phyloP scores from a whole-genome alignment of 768 basidiomycete species.

The Boletus rubescentipes region DNA sequence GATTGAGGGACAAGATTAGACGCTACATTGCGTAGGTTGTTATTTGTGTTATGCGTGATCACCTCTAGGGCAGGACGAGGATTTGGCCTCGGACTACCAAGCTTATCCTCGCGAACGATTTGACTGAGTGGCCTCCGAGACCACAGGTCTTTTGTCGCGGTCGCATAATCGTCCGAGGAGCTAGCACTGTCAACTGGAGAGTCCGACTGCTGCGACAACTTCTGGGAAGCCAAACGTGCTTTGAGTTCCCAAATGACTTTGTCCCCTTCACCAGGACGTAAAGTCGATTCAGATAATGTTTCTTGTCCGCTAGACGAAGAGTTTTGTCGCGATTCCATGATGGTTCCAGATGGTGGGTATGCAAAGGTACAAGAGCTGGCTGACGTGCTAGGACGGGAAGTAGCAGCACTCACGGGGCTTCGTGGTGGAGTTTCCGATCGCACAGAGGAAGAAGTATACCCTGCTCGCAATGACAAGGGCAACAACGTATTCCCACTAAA shows the following conservation, averaged over 20 bases:
- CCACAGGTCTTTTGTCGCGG: slow-evolving; percentile 31
- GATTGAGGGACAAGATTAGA: slow-evolving; percentile 19
- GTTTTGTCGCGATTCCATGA: slow-evolving; percentile 23
- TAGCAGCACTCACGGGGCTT: slow-evolving; percentile 58
- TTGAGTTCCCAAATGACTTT: slow-evolving; percentile 32
- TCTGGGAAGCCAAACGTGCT: slow-evolving; percentile 17
- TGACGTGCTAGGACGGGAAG: slow-evolving; percentile 40
- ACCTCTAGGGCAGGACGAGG: slow-evolving; percentile 34
- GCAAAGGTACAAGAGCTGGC: slow-evolving; percentile 29
- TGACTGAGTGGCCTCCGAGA: slow-evolving; percentile 34
- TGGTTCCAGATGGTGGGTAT: slow-evolving; percentile 30
- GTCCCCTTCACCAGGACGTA: slow-evolving; percentile 33
- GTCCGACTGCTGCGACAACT: slow-evolving; percentile 17
- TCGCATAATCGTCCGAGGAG: slow-evolving; percentile 30
- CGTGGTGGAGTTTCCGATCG: slow-evolving; percentile 55
- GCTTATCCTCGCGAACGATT: slow-evolving; percentile 21
- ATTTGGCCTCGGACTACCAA: slow-evolving; percentile 16
- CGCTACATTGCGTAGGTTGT: slow-evolving; percentile 12
- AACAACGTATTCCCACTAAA: slow-evolving; percentile 24
- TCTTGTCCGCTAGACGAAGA: slow-evolving; percentile 33
- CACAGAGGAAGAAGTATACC: slow-evolving; percentile 22
- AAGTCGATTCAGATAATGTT: slow-evolving; percentile 33
- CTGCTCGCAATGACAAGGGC: slow-evolving; percentile 28
- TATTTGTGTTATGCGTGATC: slow-evolving; percentile 22
- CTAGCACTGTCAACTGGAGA: slow-evolving; percentile 19